Base-by-base conservation (phyloP, 306 rosid species). In the Vigna trinervia region DNA sequence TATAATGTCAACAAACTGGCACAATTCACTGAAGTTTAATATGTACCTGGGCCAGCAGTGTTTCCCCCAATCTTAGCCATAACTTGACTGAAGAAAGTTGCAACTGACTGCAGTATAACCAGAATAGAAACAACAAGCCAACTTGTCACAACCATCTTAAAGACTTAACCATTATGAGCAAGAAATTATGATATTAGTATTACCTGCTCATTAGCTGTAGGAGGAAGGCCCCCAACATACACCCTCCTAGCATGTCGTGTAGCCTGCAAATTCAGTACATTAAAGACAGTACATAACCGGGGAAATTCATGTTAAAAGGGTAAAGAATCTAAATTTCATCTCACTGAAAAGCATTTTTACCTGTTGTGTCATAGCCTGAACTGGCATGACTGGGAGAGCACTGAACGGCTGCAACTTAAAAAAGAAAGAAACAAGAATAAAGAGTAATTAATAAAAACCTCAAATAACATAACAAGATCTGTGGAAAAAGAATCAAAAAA, bases 291-390 rank as follows among this genome's bases (percentile, higher is more conserved):
- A 30, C 53, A 83, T 13, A 56, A 32, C 69, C 47, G 57, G 74
- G 23, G 53, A 26, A 51, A 59, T 45, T 45, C 26, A 12, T 56
- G 32, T 28, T 22, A 9, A 50, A 39, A 30, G 39, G 5, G 71
- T 50, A 52, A 51, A 58, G 4, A 59, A 56, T 23, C 6, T 53
- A 59, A 80, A 7, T 9, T 8, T 39, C 36, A 13, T 26, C 8
- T 23, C 30, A 78, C 8, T 12, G 19, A 28, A 73, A 72, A 62
- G 41, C 9, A 34, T 43, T 36, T 62, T 73, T 77, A 92, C 99
- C 99, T 95, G 99, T 69, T 95, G 99, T 57, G 99, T 95, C 99
- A 95, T 95, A 75, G 99, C 99, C 86, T 95, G 99, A 69, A 95
- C 96, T 20, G 99, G 99, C 99, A 95, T 92, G 73, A 95, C 96